Percentiles rank a stretch among this genome's conserved stretches.
These are phyloP conservation scores for Hypoxylon sp. DNA, from an alignment of 2,329 filamentous ascomycete species.

Conservation along the genomic window DNA sequence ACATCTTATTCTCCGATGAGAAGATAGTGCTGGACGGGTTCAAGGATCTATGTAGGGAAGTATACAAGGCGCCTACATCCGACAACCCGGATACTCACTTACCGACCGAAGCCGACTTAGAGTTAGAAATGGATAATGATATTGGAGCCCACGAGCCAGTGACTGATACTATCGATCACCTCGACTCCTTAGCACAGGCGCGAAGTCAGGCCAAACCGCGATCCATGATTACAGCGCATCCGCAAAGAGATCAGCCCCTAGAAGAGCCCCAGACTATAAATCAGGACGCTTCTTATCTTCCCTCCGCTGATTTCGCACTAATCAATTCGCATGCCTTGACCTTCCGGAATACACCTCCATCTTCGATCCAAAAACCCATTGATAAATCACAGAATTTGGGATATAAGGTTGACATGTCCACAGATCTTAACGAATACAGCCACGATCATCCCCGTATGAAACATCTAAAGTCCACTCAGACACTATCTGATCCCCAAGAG, in stretches of 20 bases:
- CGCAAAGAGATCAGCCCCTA: conserved; percentile 2
- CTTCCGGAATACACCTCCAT: background rate
- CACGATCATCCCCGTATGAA: conserved; percentile 2
- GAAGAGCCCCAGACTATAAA: too few species aligned
- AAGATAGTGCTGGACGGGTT: conserved; percentile 55
- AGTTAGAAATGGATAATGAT: background rate
- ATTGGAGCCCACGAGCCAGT: conserved; percentile 2
- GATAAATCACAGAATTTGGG: too few species aligned
- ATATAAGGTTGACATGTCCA: conserved; percentile 37
- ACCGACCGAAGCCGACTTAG: conserved; percentile 1
- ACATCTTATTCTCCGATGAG: conserved; percentile 72
- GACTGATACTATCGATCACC: too few species aligned
- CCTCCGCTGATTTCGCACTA: background rate
- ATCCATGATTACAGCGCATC: background rate
- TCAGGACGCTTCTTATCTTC: background rate
- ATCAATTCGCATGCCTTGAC: conserved; percentile 3
- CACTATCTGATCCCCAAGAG: background rate
- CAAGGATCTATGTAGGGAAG: conserved; percentile 52
- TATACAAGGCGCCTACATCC: conserved; percentile 46
- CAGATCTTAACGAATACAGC: conserved; percentile 31
- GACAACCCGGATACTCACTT: background rate
- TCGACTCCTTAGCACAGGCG: background rate
- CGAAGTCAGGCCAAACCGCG: background rate
- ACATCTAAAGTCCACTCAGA: background rate
- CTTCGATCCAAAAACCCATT: background rate